Percentiles rank a stretch among this genome's conserved stretches.
Conservation (phyloP, 225 moss, liverwort and hornwort species). For the Sphagnum tenellum region DNA sequence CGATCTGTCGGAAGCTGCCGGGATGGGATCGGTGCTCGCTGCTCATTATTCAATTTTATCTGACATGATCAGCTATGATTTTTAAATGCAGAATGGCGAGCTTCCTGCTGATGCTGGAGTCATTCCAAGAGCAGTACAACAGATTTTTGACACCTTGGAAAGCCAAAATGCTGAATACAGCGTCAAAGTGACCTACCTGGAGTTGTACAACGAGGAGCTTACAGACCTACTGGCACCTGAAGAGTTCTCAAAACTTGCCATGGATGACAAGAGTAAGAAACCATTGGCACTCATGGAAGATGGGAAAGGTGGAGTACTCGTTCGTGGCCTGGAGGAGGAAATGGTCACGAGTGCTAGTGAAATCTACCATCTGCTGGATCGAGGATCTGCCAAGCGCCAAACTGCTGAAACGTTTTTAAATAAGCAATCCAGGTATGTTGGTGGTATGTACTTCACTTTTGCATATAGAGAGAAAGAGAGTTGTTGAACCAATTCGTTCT, state of each 20-base stretch:
- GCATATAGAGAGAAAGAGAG: too few species aligned
- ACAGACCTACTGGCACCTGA: constrained; percentile 92
- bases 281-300: constrained; percentile 95
- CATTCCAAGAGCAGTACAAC: constrained; percentile 88
- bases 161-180: constrained; percentile 91
- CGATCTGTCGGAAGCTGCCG: too few species aligned
- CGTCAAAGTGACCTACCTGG: constrained; percentile 89
- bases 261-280: constrained; percentile 89
- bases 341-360: constrained; percentile 89
- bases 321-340: constrained; percentile 95
- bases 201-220: constrained; percentile 92
- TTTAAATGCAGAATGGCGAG: constrained; percentile 49
- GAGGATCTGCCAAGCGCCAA: constrained; percentile 90
- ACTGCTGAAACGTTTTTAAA: constrained; percentile 89
- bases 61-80: too few species aligned
- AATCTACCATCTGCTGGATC: constrained; percentile 80
- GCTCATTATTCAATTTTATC: too few species aligned
- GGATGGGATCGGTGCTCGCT: too few species aligned
- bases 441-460: too few species aligned
- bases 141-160: constrained; percentile 93
- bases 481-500: too few species aligned
- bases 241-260: constrained; percentile 75
- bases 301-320: constrained; percentile 94
- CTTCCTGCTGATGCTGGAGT: constrained; percentile 79
- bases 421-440: constrained; percentile 75